These are phyloP conservation scores for Alternaria panax DNA, from an alignment of 2,329 filamentous ascomycete species.

Conservation along the genomic window DNA sequence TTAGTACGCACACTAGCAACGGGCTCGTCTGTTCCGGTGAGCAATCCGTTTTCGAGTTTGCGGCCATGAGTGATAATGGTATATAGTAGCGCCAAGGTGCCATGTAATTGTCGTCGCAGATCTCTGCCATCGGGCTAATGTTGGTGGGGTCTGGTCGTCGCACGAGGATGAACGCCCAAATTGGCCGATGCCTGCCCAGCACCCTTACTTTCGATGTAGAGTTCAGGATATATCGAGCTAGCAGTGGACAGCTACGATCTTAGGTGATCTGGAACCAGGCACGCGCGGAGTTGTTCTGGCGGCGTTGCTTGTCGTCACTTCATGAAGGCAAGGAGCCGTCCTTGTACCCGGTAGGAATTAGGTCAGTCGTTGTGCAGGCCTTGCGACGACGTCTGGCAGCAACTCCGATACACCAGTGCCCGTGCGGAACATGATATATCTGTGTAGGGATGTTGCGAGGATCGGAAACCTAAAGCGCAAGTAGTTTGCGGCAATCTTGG, in stretches of 20 bases:
- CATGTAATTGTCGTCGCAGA: neutral
- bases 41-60: neutral
- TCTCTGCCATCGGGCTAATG: neutral
- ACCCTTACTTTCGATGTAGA: neutral
- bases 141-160: neutral
- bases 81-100: neutral
- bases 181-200: neutral
- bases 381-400: neutral
- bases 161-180: neutral
- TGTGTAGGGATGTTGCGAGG: neutral
- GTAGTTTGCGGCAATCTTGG: neutral
- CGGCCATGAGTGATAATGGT: neutral
- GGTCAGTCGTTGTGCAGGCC: neutral
- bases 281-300: neutral
- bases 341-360: neutral
- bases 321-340: neutral
- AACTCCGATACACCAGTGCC: neutral
- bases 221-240: neutral
- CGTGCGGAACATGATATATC: neutral
- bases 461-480: neutral
- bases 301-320: neutral
- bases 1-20: neutral
- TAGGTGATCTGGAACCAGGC: neutral
- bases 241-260: neutral
- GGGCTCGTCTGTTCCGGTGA: neutral